Conservation (phyloP, 2,329 filamentous ascomycete genomes). For the Monosporascus ibericus region DNA sequence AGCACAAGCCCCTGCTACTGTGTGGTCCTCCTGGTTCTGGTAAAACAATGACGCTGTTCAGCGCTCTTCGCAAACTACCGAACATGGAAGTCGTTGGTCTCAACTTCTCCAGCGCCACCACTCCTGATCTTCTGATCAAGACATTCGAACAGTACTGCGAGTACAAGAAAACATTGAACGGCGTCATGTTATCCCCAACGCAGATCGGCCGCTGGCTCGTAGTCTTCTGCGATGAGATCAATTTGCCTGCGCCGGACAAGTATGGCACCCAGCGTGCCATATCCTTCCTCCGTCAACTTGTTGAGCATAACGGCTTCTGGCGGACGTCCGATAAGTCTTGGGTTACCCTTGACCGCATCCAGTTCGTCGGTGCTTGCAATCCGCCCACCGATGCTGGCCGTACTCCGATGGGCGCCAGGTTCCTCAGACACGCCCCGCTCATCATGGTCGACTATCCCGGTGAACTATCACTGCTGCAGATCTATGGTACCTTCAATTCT, state of each 20-base stretch:
- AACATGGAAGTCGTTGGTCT: slow-evolving; percentile 99
- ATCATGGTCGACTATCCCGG: slow-evolving; percentile 99
- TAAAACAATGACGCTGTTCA: slow-evolving; percentile 99
- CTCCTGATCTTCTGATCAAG: slow-evolving; percentile 95
- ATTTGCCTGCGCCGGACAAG: slow-evolving; percentile 92
- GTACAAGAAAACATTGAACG: slow-evolving; percentile 97
- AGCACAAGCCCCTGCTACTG: slow-evolving; percentile 93
- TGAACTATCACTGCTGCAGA: slow-evolving; percentile 88
- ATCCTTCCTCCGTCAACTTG: slow-evolving; percentile 91
- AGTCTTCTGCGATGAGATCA: slow-evolving; percentile 99
- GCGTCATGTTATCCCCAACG: slow-evolving; percentile 88
- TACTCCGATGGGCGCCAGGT: slow-evolving; percentile 87
- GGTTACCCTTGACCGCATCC: slow-evolving; percentile 95
- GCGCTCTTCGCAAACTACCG: slow-evolving; percentile 88
- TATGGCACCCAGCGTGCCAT: slow-evolving; percentile 97
- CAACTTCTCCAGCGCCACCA: slow-evolving; percentile 98
- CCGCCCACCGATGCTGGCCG: slow-evolving; percentile 95
- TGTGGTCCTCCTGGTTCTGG: slow-evolving; percentile 97
- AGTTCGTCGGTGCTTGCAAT: slow-evolving; percentile 98
- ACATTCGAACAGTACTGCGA: slow-evolving; percentile 99
- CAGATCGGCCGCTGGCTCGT: slow-evolving; percentile 98
- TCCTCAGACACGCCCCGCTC: slow-evolving; percentile 93
- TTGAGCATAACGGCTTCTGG: slow-evolving; percentile 99
- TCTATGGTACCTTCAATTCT: slow-evolving; percentile 97
- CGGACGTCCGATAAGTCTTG: slow-evolving; percentile 93